Evolutionary conservation across 345 rosid species (phyloP).

Genomic region (Linum usitatissimum): DNA sequence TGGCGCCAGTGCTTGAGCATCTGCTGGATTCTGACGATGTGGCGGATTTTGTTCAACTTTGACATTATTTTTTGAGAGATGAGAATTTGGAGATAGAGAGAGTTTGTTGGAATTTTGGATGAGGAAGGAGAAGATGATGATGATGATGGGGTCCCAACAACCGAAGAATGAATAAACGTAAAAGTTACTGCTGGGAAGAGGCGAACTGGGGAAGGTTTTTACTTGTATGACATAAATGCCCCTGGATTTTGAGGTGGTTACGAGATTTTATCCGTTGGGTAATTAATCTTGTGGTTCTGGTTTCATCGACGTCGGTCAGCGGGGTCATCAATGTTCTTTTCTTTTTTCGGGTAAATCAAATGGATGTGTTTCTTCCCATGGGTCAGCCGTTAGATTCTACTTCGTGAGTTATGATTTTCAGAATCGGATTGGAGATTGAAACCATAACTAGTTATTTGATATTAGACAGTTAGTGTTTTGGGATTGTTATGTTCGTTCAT

Average conservation of each 20-base stretch:
- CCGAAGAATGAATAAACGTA: neutral
- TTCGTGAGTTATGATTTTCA: too few relatives aligned
- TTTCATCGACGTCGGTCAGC: neutral
- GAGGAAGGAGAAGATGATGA: neutral
- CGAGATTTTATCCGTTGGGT: conserved; percentile 8
- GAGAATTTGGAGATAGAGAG: conserved; percentile 5
- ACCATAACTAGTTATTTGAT: too few relatives aligned
- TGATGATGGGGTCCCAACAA: too few relatives aligned
- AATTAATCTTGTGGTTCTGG: neutral
- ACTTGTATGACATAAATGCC: conserved; percentile 1
- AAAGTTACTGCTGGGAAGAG: neutral
- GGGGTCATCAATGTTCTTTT: neutral
- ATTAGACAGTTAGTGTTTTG: too few relatives aligned
- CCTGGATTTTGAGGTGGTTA: conserved; percentile 9
- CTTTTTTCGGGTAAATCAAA: too few relatives aligned
- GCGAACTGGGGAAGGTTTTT: neutral
- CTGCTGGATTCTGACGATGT: conserved; percentile 65
- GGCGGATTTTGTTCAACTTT: conserved; percentile 49
- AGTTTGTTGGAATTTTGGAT: neutral
- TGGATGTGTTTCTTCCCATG: too few relatives aligned
- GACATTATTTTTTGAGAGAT: conserved; percentile 14
- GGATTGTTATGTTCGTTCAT: too few relatives aligned
- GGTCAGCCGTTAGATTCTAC: too few relatives aligned
- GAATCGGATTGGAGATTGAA: too few relatives aligned
- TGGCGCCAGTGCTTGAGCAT: conserved; percentile 70